Conservation (phyloP, 2,329 filamentous ascomycete species). For the Neoarthrinium moseri region DNA sequence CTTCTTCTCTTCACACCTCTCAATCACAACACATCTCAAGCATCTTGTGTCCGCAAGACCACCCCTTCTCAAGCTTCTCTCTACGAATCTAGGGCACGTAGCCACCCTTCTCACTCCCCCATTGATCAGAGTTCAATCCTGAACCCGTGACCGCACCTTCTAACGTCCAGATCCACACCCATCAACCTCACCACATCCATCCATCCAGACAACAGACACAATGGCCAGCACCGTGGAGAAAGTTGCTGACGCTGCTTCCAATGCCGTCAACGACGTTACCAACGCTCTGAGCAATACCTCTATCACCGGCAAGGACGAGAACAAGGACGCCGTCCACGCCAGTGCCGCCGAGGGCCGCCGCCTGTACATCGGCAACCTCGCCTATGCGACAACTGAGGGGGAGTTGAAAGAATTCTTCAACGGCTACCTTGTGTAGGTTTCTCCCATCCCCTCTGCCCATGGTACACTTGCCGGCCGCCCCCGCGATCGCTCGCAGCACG, state of each 20-base stretch:
- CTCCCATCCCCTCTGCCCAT: not conserved
- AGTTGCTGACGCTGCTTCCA: slow-evolving; percentile 63
- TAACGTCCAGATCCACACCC: slow-evolving; percentile 30
- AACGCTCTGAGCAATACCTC: slow-evolving; percentile 70
- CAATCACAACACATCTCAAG: slow-evolving; percentile 36
- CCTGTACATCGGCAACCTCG: slow-evolving; percentile 99
- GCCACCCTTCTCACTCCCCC: slow-evolving; percentile 72
- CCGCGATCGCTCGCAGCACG: not conserved
- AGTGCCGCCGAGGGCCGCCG: slow-evolving; percentile 98
- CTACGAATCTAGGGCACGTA: slow-evolving; percentile 73
- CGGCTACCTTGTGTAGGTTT: slow-evolving; percentile 92
- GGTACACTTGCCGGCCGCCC: not conserved
- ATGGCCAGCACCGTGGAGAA: slow-evolving; percentile 86
- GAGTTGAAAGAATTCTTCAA: slow-evolving; percentile 99
- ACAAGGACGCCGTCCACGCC: slow-evolving; percentile 85
- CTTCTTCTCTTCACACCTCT: slow-evolving; percentile 33
- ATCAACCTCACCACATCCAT: slow-evolving; percentile 27
- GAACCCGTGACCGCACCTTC: slow-evolving; percentile 19
- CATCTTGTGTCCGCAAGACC: slow-evolving; percentile 34
- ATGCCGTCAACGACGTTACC: slow-evolving; percentile 78
- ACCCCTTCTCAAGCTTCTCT: slow-evolving; percentile 42
- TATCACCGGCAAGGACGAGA: slow-evolving; percentile 60
- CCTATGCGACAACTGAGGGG: slow-evolving; percentile 99
- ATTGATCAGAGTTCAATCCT: slow-evolving; percentile 71
- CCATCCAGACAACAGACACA: slow-evolving; percentile 56